These are phyloP conservation scores for Xylaria sp. DNA, from an alignment of 2,329 filamentous ascomycete genomes.

Conservation along the genomic window DNA sequence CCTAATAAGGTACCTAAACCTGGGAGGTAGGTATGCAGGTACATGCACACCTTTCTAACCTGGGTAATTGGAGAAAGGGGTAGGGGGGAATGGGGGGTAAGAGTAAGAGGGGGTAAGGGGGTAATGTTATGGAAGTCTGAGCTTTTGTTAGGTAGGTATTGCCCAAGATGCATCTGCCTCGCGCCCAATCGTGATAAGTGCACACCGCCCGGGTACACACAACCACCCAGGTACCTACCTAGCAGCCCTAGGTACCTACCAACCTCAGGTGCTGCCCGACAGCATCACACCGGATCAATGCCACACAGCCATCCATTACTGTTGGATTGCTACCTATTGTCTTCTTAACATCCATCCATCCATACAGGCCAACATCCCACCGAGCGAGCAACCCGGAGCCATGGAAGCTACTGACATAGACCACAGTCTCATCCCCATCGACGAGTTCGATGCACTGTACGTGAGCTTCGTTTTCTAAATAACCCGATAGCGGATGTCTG, in stretches of 20 bases:
- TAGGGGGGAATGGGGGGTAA: too few species aligned
- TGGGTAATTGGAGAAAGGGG: too few species aligned
- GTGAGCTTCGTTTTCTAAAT: conserved; percentile 26
- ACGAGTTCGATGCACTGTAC: conserved; percentile 60
- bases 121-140: background rate
- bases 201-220: too few species aligned
- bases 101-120: too few species aligned
- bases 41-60: too few species aligned
- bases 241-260: too few species aligned
- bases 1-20: background rate
- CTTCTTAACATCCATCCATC: too few species aligned
- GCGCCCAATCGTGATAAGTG: too few species aligned
- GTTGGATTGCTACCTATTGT: conserved; percentile 15
- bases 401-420: conserved; percentile 39
- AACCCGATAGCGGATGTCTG: background rate
- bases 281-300: too few species aligned
- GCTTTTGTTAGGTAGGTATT: background rate
- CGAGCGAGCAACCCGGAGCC: conserved; percentile 2
- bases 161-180: background rate
- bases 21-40: background rate
- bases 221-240: too few species aligned
- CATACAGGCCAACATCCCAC: conserved; percentile 3
- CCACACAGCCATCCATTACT: conserved; percentile 10
- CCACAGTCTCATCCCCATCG: conserved; percentile 49
- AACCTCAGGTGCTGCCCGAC: too few species aligned